Percentiles rank a stretch among this genome's conserved stretches.
These are phyloP conservation scores for Alternaria infectoria DNA, from an alignment of 2,329 filamentous ascomycete species.

Conservation along the genomic window DNA sequence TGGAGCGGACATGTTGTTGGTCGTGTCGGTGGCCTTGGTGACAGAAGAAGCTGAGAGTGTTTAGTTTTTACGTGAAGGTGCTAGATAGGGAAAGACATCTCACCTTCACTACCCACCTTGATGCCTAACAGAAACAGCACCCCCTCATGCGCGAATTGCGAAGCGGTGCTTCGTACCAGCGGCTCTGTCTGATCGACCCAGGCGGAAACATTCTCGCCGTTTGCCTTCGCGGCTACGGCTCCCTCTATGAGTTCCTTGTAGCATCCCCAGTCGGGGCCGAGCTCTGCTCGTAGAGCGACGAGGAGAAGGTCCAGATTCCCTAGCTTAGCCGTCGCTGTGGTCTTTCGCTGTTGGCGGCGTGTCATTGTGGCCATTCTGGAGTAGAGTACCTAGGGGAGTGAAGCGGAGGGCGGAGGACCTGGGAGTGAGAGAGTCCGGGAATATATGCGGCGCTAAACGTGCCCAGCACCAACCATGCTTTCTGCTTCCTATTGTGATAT, in stretches of 20 bases:
- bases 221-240: conserved; percentile 1
- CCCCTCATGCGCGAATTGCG: conserved; percentile 15
- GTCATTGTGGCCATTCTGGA: not conserved
- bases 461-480: too few relatives aligned
- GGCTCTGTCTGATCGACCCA: conserved; percentile 19
- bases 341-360: not conserved
- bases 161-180: conserved; percentile 4
- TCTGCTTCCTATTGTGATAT: not conserved
- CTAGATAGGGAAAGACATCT: conserved; percentile 72
- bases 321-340: accelerated
- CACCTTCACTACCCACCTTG: conserved; percentile 72
- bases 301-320: conserved; percentile 8
- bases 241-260: conserved; percentile 22
- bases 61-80: conserved; percentile 67
- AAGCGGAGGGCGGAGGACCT: not conserved
- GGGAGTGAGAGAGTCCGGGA: too few relatives aligned
- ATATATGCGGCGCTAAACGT: not conserved
- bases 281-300: conserved; percentile 10
- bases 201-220: conserved; percentile 7
- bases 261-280: conserved; percentile 17
- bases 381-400: not conserved
- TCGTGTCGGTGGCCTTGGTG: not conserved
- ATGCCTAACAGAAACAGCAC: conserved; percentile 53
- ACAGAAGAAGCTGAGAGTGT: not conserved
- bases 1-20: not conserved